Evolutionary conservation across 192 early-diverging fungal species (phyloP).

Genomic region (Funneliformis mosseae): DNA sequence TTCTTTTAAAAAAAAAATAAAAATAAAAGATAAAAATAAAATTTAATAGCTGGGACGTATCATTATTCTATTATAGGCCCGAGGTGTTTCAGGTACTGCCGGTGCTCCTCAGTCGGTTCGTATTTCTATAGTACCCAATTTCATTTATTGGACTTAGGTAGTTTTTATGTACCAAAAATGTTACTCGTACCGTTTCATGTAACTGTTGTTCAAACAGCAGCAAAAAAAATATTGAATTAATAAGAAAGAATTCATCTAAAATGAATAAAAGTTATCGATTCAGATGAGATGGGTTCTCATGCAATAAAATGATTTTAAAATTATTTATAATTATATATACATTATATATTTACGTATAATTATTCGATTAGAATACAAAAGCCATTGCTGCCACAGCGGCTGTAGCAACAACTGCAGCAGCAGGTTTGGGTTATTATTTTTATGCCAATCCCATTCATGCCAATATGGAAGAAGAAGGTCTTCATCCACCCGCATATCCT

Average conservation of each 20-base stretch:
- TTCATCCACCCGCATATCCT: constrained; percentile 87
- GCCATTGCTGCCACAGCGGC: constrained; percentile 48
- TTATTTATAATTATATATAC: background rate
- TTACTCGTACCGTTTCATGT: background rate
- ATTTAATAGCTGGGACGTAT: background rate
- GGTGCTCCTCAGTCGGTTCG: constrained; percentile 24
- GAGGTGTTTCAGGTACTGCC: constrained; percentile 1
- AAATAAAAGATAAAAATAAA: constrained; percentile 9
- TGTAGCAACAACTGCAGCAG: constrained; percentile 60
- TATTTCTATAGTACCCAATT: constrained; percentile 19
- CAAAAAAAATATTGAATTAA: background rate
- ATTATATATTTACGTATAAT: background rate
- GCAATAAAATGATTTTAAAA: background rate
- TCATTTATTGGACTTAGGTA: background rate
- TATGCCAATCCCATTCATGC: constrained; percentile 64
- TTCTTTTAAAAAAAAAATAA: background rate
- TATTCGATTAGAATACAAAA: constrained; percentile 37
- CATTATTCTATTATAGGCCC: constrained; percentile 1
- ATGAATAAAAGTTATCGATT: background rate
- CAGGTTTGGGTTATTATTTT: constrained; percentile 53
- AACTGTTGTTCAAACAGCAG: background rate
- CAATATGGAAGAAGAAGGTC: constrained; percentile 88
- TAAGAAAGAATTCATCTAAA: constrained; percentile 14
- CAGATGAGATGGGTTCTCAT: background rate
- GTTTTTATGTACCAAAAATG: constrained; percentile 22